These are phyloP conservation scores for Rhizopus sp. DNA, from an alignment of 371 early-diverging fungal genomes.

Conservation along the genomic window DNA sequence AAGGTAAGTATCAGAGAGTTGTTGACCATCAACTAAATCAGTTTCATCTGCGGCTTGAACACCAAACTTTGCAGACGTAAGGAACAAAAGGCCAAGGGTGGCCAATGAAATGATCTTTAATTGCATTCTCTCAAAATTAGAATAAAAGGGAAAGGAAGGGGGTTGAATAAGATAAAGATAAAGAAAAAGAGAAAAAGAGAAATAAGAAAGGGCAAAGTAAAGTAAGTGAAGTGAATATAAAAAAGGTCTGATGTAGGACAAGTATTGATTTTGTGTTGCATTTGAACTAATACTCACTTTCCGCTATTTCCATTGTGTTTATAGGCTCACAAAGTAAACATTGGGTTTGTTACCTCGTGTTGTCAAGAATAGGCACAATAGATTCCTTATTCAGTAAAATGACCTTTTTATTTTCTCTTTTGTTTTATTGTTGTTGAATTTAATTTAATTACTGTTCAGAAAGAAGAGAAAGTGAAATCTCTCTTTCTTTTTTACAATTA, in stretches of 20 bases:
- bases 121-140: slow-evolving; percentile 17
- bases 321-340: not conserved
- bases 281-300: slow-evolving; percentile 7
- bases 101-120: slow-evolving; percentile 28
- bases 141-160: slow-evolving; percentile 18
- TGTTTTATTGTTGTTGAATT: too few relatives aligned
- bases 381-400: slow-evolving; percentile 1
- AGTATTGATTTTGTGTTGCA: slow-evolving; percentile 24
- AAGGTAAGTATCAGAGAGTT: slow-evolving; percentile 19
- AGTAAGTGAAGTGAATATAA: slow-evolving; percentile 5
- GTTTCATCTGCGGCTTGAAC: slow-evolving; percentile 10
- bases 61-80: slow-evolving; percentile 13
- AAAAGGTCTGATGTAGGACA: slow-evolving; percentile 18
- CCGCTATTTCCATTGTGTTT: slow-evolving; percentile 22
- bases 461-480: too few relatives aligned
- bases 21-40: slow-evolving; percentile 7
- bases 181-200: slow-evolving; percentile 11
- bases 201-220: slow-evolving; percentile 13
- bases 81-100: slow-evolving; percentile 26
- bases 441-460: too few relatives aligned
- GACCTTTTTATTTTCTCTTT: too few relatives aligned
- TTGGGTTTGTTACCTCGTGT: slow-evolving; percentile 4
- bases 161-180: not conserved
- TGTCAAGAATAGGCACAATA: slow-evolving; percentile 3
- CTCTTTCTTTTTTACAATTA: too few relatives aligned